These are phyloP conservation scores for Neurospora tetrasperma DNA, from an alignment of 495 filamentous ascomycete species.

Conservation along the genomic window DNA sequence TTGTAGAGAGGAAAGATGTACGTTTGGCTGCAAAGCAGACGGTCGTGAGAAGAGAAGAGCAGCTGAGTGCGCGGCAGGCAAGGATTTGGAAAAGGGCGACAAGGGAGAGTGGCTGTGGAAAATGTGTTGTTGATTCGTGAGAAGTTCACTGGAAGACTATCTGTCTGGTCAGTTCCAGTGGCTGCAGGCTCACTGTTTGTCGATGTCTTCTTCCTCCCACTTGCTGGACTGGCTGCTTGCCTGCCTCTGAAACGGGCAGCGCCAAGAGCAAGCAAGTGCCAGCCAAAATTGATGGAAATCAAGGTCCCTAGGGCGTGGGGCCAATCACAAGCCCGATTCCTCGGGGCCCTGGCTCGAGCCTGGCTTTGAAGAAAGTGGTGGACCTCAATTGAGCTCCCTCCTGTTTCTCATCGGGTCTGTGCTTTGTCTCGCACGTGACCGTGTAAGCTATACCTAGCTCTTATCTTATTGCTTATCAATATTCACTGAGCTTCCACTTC, in stretches of 20 bases:
- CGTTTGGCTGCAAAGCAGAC: conserved; percentile 2
- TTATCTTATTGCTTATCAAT: not conserved
- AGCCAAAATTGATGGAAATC: not conserved
- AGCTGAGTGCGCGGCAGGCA: conserved; percentile 9
- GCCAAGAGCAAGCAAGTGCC: not conserved
- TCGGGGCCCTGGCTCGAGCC: not conserved
- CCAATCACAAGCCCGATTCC: not conserved
- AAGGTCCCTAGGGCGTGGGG: not conserved
- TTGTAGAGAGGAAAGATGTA: not conserved
- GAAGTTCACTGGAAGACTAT: not conserved
- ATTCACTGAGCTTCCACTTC: not conserved
- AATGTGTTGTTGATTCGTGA: not conserved
- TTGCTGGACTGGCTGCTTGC: not conserved
- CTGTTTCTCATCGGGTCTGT: not conserved
- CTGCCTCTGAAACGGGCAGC: not conserved
- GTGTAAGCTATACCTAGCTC: not conserved
- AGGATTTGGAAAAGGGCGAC: conserved; percentile 1
- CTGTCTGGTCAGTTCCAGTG: not conserved
- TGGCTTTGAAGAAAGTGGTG: not conserved
- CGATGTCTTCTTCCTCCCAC: not conserved
- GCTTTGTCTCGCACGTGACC: not conserved
- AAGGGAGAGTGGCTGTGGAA: not conserved
- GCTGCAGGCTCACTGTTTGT: not conserved
- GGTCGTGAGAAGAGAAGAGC: conserved; percentile 1
- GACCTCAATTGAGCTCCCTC: not conserved